A percentile compares a stretch with the other conserved stretches of the same genome.
phyloP scores from a whole-genome alignment of 2,329 filamentous ascomycete species.

The Gnomoniopsis sp. region DNA sequence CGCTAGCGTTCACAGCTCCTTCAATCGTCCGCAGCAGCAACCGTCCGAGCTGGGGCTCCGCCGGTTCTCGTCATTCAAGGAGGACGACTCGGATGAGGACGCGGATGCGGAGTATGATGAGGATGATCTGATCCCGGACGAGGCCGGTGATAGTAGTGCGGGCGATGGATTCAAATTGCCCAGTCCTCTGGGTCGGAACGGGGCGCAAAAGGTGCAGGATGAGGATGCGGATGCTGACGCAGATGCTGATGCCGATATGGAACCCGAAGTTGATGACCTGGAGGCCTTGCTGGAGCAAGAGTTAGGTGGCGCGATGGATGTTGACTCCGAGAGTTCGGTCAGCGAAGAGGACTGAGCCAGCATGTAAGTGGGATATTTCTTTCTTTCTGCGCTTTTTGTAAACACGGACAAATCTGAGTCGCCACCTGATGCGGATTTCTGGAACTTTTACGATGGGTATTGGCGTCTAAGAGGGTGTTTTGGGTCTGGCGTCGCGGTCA shows the following conservation, averaged over 20 bases:
- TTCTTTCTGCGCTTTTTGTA: not conserved
- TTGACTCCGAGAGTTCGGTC: conserved; percentile 60
- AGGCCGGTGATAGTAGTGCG: conserved; percentile 35
- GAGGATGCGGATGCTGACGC: conserved; percentile 21
- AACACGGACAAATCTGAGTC: not conserved
- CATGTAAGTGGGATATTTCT: not conserved
- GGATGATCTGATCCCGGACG: conserved; percentile 30
- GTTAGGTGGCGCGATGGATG: conserved; percentile 39
- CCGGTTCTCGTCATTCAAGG: conserved; percentile 51
- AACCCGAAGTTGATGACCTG: conserved; percentile 46
- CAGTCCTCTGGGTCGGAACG: conserved; percentile 44
- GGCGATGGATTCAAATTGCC: conserved; percentile 47
- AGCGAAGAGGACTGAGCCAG: conserved; percentile 58
- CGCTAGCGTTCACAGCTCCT: conserved; percentile 22
- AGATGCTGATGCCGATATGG: conserved; percentile 41
- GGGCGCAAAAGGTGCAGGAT: not conserved
- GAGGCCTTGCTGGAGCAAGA: conserved; percentile 57
- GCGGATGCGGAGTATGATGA: conserved; percentile 45
- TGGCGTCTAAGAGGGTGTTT: not conserved
- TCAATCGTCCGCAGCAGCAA: conserved; percentile 28
- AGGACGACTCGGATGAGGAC: conserved; percentile 39
- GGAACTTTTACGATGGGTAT: not conserved
- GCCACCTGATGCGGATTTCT: too few species aligned
- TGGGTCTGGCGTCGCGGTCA: not conserved
- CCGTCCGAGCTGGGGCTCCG: conserved; percentile 41